phyloP scores from a whole-genome alignment of 192 early-diverging fungal species.

The Entomortierella parvispora region DNA sequence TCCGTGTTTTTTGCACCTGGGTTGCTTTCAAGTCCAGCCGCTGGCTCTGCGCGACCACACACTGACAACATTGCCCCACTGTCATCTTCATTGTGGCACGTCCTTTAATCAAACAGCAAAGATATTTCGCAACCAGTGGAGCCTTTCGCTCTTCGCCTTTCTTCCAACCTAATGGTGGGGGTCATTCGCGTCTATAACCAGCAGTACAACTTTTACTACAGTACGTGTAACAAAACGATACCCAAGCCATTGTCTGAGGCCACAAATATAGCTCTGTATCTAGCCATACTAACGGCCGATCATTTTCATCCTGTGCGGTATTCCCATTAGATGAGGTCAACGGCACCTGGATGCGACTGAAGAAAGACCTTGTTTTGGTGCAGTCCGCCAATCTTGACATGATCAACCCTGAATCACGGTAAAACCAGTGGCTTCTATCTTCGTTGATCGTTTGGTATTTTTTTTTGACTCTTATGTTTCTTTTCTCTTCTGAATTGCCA shows the following conservation, averaged over 20 bases:
- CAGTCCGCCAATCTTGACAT: conserved; percentile 42
- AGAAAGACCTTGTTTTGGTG: conserved; percentile 31
- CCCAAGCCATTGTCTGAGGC: not conserved
- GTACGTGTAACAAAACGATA: conserved; percentile 30
- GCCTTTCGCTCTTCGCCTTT: conserved; percentile 65
- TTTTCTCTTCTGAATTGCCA: not conserved
- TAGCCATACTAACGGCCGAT: not conserved
- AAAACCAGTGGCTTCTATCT: not conserved
- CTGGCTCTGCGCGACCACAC: not conserved
- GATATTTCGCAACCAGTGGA: conserved; percentile 57
- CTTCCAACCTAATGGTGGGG: conserved; percentile 69
- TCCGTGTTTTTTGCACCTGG: conserved; percentile 6
- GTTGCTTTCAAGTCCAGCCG: not conserved
- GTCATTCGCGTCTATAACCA: conserved; percentile 63
- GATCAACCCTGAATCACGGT: conserved; percentile 44
- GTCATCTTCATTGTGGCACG: not conserved
- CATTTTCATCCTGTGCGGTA: not conserved
- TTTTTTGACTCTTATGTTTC: not conserved
- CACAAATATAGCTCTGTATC: not conserved
- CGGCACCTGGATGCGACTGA: conserved; percentile 44
- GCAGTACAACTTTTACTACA: conserved; percentile 64
- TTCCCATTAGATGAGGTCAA: conserved; percentile 55
- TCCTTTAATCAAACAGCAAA: not conserved
- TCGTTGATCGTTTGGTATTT: not conserved
- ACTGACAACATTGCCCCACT: not conserved